Conservation (phyloP, 768 basidiomycete species). For the Solioccasus polychromus region DNA sequence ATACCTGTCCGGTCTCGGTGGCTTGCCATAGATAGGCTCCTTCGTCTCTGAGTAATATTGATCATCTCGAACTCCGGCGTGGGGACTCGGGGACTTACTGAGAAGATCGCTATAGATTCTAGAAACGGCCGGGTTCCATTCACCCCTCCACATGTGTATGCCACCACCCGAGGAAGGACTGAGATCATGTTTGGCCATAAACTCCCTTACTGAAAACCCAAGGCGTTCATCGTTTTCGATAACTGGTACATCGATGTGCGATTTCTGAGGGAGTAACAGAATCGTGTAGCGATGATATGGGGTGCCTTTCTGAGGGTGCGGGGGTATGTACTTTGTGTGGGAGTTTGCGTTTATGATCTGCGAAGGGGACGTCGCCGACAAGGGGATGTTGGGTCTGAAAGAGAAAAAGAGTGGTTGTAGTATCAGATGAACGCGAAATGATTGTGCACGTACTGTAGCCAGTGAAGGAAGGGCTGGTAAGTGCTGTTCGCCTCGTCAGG, state of each 20-base stretch:
- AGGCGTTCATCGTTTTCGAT: slow-evolving; percentile 46
- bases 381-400: slow-evolving; percentile 76
- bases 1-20: slow-evolving; percentile 31
- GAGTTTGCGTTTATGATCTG: slow-evolving; percentile 41
- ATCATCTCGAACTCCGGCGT: not conserved
- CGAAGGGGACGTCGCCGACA: slow-evolving; percentile 54
- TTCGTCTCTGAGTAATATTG: slow-evolving; percentile 12
- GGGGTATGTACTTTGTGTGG: slow-evolving; percentile 81
- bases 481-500: slow-evolving; percentile 67
- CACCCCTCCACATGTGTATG: slow-evolving; percentile 78
- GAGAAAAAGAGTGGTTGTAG: not conserved
- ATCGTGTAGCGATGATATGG: slow-evolving; percentile 87
- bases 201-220: slow-evolving; percentile 66
- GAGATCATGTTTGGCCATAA: slow-evolving; percentile 53
- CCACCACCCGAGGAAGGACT: slow-evolving; percentile 61
- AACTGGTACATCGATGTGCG: slow-evolving; percentile 40
- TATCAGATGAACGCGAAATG: not conserved
- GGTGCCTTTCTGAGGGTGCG: slow-evolving; percentile 87
- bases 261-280: slow-evolving; percentile 73
- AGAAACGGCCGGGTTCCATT: slow-evolving; percentile 66
- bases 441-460: slow-evolving; percentile 63
- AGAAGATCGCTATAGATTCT: slow-evolving; percentile 65
- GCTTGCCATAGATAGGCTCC: slow-evolving; percentile 26
- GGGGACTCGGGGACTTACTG: slow-evolving; percentile 44
- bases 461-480: slow-evolving; percentile 78